A percentile compares a stretch with the other conserved stretches of the same genome.
Evolutionary conservation across 345 rosid genomes (phyloP).

Genomic region (Acer saccharum): DNA sequence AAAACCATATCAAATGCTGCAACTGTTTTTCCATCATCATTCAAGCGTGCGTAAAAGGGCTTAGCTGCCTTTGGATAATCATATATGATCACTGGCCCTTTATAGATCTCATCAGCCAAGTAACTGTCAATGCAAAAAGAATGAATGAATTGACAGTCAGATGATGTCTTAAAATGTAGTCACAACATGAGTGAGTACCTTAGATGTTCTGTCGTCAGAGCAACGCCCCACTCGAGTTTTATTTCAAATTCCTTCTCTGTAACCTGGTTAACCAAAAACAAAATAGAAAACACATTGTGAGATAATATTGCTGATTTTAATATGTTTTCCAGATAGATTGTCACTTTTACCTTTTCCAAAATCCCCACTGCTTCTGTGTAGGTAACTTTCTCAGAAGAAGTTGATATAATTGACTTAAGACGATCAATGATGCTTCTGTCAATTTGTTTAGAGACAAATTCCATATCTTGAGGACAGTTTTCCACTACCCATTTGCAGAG

Average conservation of each 20-base stretch:
- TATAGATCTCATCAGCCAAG: constrained; percentile 71
- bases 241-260: constrained; percentile 49
- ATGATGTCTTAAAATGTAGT: neutral
- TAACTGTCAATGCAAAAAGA: constrained; percentile 41
- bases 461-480: constrained; percentile 64
- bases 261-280: constrained; percentile 35
- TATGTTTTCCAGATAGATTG: neutral
- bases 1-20: constrained; percentile 90
- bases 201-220: constrained; percentile 71
- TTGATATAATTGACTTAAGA: constrained; percentile 49
- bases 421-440: constrained; percentile 53
- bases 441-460: constrained; percentile 58
- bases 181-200: constrained; percentile 48
- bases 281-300: neutral
- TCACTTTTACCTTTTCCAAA: constrained; percentile 52
- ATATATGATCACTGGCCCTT: constrained; percentile 59
- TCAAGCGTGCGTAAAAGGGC: constrained; percentile 69
- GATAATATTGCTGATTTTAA: neutral
- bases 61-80: constrained; percentile 62
- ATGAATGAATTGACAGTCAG: neutral
- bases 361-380: constrained; percentile 61
- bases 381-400: constrained; percentile 51
- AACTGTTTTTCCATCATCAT: constrained; percentile 74
- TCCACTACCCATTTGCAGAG: constrained; percentile 75
- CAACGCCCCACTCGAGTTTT: constrained; percentile 62